phyloP scores from a whole-genome alignment of 805 yeast species.

The Torulaspora gathmanii region DNA sequence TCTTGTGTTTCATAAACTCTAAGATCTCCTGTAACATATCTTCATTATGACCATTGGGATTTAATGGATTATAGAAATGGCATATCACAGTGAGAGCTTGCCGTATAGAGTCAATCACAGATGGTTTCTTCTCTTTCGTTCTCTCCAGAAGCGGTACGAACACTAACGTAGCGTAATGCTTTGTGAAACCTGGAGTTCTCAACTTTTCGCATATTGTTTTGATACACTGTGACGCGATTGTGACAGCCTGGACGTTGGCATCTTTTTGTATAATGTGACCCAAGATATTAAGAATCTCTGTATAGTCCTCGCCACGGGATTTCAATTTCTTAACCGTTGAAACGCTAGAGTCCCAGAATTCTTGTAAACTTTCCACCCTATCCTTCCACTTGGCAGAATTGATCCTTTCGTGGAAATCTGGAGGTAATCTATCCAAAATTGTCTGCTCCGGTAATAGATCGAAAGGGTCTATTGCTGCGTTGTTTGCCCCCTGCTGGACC shows the following conservation, averaged over 20 bases:
- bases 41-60: constrained; percentile 19
- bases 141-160: constrained; percentile 69
- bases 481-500: constrained; percentile 20
- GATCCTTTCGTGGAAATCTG: constrained; percentile 51
- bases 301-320: constrained; percentile 54
- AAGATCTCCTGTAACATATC: constrained; percentile 55
- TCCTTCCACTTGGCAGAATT: constrained; percentile 83
- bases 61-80: constrained; percentile 41
- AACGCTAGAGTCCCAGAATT: constrained; percentile 41
- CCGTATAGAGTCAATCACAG: constrained; percentile 68
- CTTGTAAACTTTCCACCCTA: constrained; percentile 78
- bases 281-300: constrained; percentile 55
- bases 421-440: constrained; percentile 61
- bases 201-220: constrained; percentile 63
- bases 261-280: constrained; percentile 71
- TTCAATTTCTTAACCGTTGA: constrained; percentile 52
- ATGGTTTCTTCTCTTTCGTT: constrained; percentile 79
- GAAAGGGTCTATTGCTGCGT: constrained; percentile 52
- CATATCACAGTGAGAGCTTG: constrained; percentile 63
- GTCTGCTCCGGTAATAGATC: constrained; percentile 68
- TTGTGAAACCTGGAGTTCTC: constrained; percentile 46
- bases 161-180: constrained; percentile 45
- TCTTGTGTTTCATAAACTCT: constrained; percentile 63
- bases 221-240: constrained; percentile 65
- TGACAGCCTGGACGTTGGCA: constrained; percentile 83